Evolutionary conservation across 1,284 basidiomycete species (phyloP), one percentile per base, ranked within the genome.

Genomic region (Neonothopanus nambi): DNA sequence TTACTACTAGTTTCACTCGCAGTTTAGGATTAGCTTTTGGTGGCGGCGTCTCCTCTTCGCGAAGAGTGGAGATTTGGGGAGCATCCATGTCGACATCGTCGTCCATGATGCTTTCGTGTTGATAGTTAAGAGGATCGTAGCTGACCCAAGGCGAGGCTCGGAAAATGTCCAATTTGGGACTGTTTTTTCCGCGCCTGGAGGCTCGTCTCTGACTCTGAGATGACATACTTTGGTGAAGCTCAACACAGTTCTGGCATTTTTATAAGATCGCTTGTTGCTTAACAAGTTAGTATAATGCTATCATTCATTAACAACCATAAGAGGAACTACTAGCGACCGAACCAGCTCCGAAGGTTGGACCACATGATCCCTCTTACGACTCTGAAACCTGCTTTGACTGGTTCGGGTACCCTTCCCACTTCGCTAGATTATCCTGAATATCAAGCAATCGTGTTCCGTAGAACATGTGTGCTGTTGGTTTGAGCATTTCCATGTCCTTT

Each of bases 21-120:
- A 78, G 70, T 61, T 78, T 80, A 46, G 73, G 67, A 5, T 72
- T 70, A 36, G 44, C 48, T 49, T 55, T 61, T 5, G 85, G 82
- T 12, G 87, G 84, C 43, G 89, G 85, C 23, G 81, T 81, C 9
- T 79, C 76, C 57, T 89, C 87, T 42, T 89, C 85, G 28, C 75
- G 75, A 23, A 91, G 78, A 28, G 84, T 89, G 24, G 88, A 90
- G 51, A 91, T 91, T 61, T 83, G 82, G 37, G 88, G 88, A 28
- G 87, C 85, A 46, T 89, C 89, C 85, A 89, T 89, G 59, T 87
- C 83, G 35, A 79, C 68, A 59, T 84, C 80, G 46, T 75, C 71
- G 64, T 79, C 77, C 73, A 76, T 75, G 24, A 33, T 30, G 36
- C 30, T 8, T 33, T 9, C 3, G 30, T 33, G 52, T 35, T 54